Conservation (phyloP, 352 stramenopile species). For the Globisporangium abappressorium region DNA sequence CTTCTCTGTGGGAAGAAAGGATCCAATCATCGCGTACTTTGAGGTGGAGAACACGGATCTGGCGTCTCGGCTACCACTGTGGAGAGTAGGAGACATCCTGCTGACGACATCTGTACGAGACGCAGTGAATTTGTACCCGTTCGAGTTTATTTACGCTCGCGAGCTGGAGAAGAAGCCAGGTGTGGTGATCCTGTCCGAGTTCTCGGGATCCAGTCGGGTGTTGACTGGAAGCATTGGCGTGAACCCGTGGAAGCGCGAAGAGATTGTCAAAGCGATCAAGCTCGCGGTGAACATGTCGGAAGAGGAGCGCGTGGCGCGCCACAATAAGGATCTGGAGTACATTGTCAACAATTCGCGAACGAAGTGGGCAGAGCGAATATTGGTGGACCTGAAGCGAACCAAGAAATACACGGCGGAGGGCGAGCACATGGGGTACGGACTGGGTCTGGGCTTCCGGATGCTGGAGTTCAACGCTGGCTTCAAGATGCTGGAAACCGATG, state of each 20-base stretch:
- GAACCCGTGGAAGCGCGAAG: constrained; percentile 97
- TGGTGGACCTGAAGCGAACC: constrained; percentile 97
- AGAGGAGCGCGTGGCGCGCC: constrained; percentile 65
- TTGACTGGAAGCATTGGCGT: constrained; percentile 95
- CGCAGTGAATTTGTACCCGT: constrained; percentile 81
- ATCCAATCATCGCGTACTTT: constrained; percentile 66
- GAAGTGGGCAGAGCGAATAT: constrained; percentile 96
- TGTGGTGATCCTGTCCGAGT: constrained; percentile 96
- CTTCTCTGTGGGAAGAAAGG: constrained; percentile 33
- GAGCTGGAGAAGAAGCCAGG: constrained; percentile 75
- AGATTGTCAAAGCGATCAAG: constrained; percentile 76
- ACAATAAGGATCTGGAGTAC: constrained; percentile 88
- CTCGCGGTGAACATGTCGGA: constrained; percentile 67
- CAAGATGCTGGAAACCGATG: constrained; percentile 90
- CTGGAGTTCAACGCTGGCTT: constrained; percentile 97
- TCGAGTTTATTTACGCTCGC: constrained; percentile 86
- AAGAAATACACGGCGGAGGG: constrained; percentile 85
- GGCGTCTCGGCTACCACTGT: constrained; percentile 65
- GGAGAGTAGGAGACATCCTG: constrained; percentile 68
- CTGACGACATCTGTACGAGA: constrained; percentile 78
- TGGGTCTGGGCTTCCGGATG: constrained; percentile 95
- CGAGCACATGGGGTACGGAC: constrained; percentile 92
- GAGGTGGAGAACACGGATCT: constrained; percentile 84
- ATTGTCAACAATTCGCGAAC: constrained; percentile 94
- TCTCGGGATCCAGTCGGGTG: constrained; percentile 95